A percentile compares a stretch with the other conserved stretches of the same genome.
These are phyloP conservation scores for Exophiala aquamarina DNA, from an alignment of 2,329 filamentous ascomycete genomes.

Conservation along the genomic window DNA sequence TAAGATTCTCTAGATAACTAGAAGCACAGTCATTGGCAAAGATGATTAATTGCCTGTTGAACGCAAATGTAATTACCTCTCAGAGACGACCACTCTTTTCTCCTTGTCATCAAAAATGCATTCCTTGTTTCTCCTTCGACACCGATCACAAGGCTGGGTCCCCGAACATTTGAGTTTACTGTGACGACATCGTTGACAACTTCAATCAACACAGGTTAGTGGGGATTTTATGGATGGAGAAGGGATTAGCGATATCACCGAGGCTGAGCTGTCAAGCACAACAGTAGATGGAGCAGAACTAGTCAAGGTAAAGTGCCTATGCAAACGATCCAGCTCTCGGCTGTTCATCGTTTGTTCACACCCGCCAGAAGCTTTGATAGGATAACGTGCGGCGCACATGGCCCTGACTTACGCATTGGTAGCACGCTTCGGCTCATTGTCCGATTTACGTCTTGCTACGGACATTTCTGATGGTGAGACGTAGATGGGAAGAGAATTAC, in stretches of 20 bases:
- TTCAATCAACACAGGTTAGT: background rate
- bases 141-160: slow-evolving; percentile 43
- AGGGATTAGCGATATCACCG: too few species aligned
- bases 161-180: slow-evolving; percentile 49
- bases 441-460: background rate
- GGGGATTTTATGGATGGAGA: background rate
- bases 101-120: slow-evolving; percentile 48
- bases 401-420: background rate
- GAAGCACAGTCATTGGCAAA: background rate
- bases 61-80: background rate
- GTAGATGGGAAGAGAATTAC: too few species aligned
- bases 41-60: background rate
- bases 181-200: slow-evolving; percentile 2
- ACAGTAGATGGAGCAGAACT: background rate
- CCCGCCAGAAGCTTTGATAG: background rate
- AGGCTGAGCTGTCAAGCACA: too few species aligned
- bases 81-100: slow-evolving; percentile 41
- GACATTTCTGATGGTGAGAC: too few species aligned
- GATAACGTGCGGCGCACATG: background rate
- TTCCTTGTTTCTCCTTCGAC: slow-evolving; percentile 41
- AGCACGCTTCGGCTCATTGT: slow-evolving; percentile 1
- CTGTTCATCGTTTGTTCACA: background rate
- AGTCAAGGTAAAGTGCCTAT: background rate
- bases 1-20: slow-evolving; percentile 1
- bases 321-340: background rate